Percentiles rank a stretch among this genome's conserved stretches.
phyloP scores from a whole-genome alignment of 179 eudicot species.

The Silene vulgaris region DNA sequence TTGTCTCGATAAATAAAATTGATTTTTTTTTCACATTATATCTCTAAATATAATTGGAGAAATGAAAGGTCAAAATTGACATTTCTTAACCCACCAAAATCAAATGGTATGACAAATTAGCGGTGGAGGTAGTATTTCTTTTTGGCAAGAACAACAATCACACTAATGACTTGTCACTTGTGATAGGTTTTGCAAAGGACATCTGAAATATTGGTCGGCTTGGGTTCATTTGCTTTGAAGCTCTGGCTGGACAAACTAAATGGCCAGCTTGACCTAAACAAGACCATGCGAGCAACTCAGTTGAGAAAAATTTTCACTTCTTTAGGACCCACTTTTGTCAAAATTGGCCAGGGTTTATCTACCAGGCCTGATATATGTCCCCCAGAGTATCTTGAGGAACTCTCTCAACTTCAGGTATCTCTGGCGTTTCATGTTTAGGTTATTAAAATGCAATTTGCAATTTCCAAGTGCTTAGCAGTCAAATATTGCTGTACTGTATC shows the following conservation, averaged over 20 bases:
- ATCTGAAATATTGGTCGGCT: constrained; percentile 52
- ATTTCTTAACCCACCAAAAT: no score
- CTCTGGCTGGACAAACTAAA: constrained; percentile 72
- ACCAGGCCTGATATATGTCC: constrained; percentile 97
- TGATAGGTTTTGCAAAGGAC: constrained; percentile 68
- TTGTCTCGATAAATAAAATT: neutral
- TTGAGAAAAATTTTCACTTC: constrained; percentile 62
- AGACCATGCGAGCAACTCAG: constrained; percentile 57
- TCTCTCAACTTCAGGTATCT: constrained; percentile 80
- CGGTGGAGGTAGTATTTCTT: neutral
- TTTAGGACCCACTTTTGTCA: constrained; percentile 94
- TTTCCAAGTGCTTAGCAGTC: neutral
- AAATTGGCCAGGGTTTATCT: constrained; percentile 95
- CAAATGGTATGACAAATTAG: no score
- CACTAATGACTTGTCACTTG: constrained; percentile 17
- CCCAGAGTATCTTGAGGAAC: constrained; percentile 92
- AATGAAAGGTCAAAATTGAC: no score
- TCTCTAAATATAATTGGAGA: no score
- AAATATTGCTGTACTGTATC: neutral
- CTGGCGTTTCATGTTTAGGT: neutral
- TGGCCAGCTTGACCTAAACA: constrained; percentile 53
- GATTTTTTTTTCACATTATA: neutral
- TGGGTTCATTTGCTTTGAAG: constrained; percentile 71
- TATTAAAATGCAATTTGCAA: neutral
- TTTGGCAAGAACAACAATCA: constrained; percentile 14